Base-by-base conservation (phyloP, 2,329 filamentous ascomycete species). In the Pyricularia pennisetigena region DNA sequence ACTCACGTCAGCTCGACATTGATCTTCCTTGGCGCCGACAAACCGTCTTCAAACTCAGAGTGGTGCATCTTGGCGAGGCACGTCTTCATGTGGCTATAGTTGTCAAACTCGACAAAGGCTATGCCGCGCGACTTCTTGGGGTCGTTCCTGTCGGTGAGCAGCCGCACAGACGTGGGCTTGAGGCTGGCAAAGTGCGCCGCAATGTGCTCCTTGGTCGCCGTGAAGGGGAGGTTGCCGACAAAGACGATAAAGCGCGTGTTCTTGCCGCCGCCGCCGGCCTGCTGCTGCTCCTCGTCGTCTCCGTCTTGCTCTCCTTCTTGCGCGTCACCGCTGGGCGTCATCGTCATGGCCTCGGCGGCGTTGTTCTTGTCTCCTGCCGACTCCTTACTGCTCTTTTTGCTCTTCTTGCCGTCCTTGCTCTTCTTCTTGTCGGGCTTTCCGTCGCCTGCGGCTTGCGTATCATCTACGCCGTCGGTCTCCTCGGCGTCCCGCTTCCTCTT, bases 1-100 rank as follows among this genome's bases (percentile, higher is more conserved):
- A 85, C 88, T 79, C 79, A 93, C 85, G 93, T 97, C 72, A 98
- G 80, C 80, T 97, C 94, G 29, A 97, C 91, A 76, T 97, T 97
- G 74, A 98, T 96, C 79, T 89, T 91, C 73, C 94, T 84, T 67
- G 88, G 80, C 20, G 81, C 76, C 61, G 80, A 82, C 20, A 79
- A 70, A 71, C 82, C 81, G 78, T 88, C 82, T 76, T 82, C 78
- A 76, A 97, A 96, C 71, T 85, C 84, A 69, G 88, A 90, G 80
- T 97, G 94, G 80, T 98, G 94, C 80, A 94, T 94, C 71, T 93
- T 88, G 78, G 94, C 92, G 70, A 98, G 83, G 75, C 93, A 97
- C 35, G 92, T 95, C 83, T 96, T 91, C 93, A 97, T 96, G 76
- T 90, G 88, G 79, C 94, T 91, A 79, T 89, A 96, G 72, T 88